A percentile compares a stretch with the other conserved stretches of the same genome.
phyloP scores from a whole-genome alignment of 208 protist genomes.

The Trypanosoma conorhini region DNA sequence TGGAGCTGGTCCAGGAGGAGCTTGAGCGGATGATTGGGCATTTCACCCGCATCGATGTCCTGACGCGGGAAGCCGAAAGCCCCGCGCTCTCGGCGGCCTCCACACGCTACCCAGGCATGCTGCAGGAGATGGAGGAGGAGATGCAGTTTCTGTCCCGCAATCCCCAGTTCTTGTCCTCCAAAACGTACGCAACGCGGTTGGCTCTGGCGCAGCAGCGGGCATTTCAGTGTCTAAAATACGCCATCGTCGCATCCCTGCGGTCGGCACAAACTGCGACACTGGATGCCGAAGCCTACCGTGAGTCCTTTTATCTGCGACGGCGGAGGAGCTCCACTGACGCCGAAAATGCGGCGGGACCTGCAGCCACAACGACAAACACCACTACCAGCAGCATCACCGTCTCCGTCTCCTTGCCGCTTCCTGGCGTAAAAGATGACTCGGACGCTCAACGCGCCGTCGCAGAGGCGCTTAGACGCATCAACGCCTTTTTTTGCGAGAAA shows the following conservation, averaged over 20 bases:
- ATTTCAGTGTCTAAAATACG: conserved; percentile 46
- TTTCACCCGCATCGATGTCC: conserved; percentile 79
- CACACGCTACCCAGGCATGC: conserved; percentile 56
- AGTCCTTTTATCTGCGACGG: conserved; percentile 14
- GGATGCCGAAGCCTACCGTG: conserved; percentile 15
- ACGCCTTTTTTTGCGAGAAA: conserved; percentile 50
- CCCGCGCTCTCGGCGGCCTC: conserved; percentile 62
- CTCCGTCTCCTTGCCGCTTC: not conserved
- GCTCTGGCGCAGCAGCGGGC: conserved; percentile 59
- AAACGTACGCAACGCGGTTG: conserved; percentile 67
- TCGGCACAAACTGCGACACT: conserved; percentile 25
- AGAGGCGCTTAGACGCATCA: conserved; percentile 42
- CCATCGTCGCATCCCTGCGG: conserved; percentile 49
- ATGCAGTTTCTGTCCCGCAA: conserved; percentile 75
- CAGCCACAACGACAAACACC: not conserved
- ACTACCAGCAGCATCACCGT: no score
- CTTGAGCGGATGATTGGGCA: conserved; percentile 70
- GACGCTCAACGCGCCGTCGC: conserved; percentile 19
- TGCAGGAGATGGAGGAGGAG: conserved; percentile 79
- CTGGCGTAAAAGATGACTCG: conserved; percentile 27
- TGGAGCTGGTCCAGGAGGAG: conserved; percentile 75
- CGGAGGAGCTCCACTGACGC: not conserved
- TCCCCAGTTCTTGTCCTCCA: conserved; percentile 74
- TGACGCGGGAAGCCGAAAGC: conserved; percentile 65
- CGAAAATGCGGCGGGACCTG: not conserved